Evolutionary conservation across 768 basidiomycete species (phyloP).

Genomic region (Naganishia antarctica): DNA sequence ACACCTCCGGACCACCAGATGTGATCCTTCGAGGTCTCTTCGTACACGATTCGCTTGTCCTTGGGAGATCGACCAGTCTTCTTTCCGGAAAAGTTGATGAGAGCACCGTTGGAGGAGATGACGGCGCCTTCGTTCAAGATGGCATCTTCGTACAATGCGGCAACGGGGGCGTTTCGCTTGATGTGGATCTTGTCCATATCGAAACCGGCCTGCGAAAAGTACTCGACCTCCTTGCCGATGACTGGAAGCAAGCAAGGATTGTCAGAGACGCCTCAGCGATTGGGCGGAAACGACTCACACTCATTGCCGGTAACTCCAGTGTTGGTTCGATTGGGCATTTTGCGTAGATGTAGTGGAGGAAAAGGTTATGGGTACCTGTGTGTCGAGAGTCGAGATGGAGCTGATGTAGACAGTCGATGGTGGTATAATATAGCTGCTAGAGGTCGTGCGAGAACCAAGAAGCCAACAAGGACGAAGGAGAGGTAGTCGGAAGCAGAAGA

Average conservation of each 20-base stretch:
- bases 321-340: slow-evolving; percentile 17
- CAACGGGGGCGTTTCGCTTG: slow-evolving; percentile 55
- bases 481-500: slow-evolving; percentile 6
- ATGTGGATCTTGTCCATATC: slow-evolving; percentile 97
- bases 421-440: not conserved
- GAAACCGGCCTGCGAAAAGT: slow-evolving; percentile 98
- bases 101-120: slow-evolving; percentile 87
- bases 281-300: not conserved
- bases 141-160: slow-evolving; percentile 93
- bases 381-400: not conserved
- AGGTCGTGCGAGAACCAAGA: not conserved
- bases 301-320: slow-evolving; percentile 23
- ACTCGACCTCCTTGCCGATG: slow-evolving; percentile 86
- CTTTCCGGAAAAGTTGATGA: slow-evolving; percentile 99
- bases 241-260: slow-evolving; percentile 53
- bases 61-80: slow-evolving; percentile 97
- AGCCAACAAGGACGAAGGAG: not conserved
- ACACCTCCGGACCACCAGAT: slow-evolving; percentile 97
- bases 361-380: not conserved
- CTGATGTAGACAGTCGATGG: not conserved
- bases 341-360: not conserved
- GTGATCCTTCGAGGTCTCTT: slow-evolving; percentile 91
- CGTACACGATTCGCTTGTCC: slow-evolving; percentile 98
- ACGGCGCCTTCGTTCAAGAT: slow-evolving; percentile 98
- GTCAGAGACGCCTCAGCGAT: not conserved